Evolutionary conservation across 306 rosid genomes (phyloP).

Genomic region (Psophocarpus tetragonolobus): DNA sequence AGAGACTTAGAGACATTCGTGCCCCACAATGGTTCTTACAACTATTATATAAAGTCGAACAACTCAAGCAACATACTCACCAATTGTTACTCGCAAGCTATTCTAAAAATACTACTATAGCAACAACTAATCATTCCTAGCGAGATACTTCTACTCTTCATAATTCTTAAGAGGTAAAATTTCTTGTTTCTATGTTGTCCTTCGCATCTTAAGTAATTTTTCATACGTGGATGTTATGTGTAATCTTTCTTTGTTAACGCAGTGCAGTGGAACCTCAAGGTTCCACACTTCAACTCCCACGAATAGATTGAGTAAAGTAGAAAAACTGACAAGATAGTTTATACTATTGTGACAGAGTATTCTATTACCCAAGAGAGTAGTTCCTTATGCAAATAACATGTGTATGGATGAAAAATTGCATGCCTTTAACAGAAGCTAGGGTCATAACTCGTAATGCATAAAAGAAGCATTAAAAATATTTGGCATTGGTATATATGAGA

Average conservation of each 20-base stretch:
- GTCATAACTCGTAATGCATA: not conserved
- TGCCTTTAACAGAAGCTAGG: not conserved
- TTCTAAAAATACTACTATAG: not conserved
- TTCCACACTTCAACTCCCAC: slow-evolving; percentile 19
- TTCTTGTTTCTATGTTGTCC: slow-evolving; percentile 27
- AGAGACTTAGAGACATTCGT: slow-evolving; percentile 46
- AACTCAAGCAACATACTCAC: slow-evolving; percentile 48
- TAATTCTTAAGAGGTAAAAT: slow-evolving; percentile 49
- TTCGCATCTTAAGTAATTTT: slow-evolving; percentile 4
- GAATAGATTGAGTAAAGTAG: not conserved
- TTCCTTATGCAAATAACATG: not conserved
- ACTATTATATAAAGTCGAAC: slow-evolving; percentile 60
- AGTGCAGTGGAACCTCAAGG: slow-evolving; percentile 6
- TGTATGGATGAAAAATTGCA: not conserved
- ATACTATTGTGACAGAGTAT: slow-evolving; percentile 16
- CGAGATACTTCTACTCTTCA: slow-evolving; percentile 15
- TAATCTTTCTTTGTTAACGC: slow-evolving; percentile 28
- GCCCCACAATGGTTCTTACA: slow-evolving; percentile 41
- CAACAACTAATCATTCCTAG: slow-evolving; percentile 25
- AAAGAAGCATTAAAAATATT: slow-evolving; percentile 26
- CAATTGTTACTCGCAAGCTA: slow-evolving; percentile 35
- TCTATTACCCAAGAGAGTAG: not conserved
- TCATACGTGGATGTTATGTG: not conserved
- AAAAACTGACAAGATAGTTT: slow-evolving; percentile 12
- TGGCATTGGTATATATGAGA: slow-evolving; percentile 9